Evolutionary conservation across 208 protist genomes (phyloP).

Genomic region (Porcisia deanei): DNA sequence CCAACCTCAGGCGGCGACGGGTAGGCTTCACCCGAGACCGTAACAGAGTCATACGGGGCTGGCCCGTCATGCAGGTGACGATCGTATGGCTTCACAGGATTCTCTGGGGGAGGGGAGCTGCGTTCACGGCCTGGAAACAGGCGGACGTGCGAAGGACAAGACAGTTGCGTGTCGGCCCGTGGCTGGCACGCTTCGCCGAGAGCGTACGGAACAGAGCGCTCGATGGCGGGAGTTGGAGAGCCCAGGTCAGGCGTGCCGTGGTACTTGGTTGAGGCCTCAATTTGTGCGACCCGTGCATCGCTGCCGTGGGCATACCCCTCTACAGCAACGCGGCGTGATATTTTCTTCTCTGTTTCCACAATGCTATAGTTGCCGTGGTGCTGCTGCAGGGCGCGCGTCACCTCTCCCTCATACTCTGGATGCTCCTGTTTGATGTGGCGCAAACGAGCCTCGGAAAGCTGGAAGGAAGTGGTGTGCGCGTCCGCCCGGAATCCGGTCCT

Average conservation of each 20-base stretch:
- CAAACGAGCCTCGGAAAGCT: constrained; percentile 59
- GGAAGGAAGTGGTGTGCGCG: constrained; percentile 42
- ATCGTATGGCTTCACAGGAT: constrained; percentile 19
- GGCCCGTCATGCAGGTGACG: constrained; percentile 36
- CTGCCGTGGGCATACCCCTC: constrained; percentile 52
- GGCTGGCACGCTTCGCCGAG: constrained; percentile 37
- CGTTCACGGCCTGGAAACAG: constrained; percentile 40
- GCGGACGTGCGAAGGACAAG: constrained; percentile 26
- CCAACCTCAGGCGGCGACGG: constrained; percentile 67
- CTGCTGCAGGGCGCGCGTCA: constrained; percentile 29
- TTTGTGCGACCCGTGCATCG: constrained; percentile 32
- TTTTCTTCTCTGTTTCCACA: constrained; percentile 49
- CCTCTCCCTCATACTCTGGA: constrained; percentile 33
- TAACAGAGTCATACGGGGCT: constrained; percentile 42
- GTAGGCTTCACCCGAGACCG: constrained; percentile 50
- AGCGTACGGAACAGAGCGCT: constrained; percentile 57
- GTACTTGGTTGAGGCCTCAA: constrained; percentile 32
- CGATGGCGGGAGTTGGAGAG: constrained; percentile 27
- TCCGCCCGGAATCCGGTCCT: constrained; percentile 4
- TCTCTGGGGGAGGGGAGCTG: constrained; percentile 28
- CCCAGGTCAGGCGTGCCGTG: constrained; percentile 38
- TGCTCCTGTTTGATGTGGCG: constrained; percentile 42
- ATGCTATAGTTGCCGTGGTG: constrained; percentile 47
- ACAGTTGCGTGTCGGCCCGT: constrained; percentile 40
- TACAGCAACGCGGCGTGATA: constrained; percentile 43